Conservation (phyloP, 495 filamentous ascomycete species). For the Podospora australis region DNA sequence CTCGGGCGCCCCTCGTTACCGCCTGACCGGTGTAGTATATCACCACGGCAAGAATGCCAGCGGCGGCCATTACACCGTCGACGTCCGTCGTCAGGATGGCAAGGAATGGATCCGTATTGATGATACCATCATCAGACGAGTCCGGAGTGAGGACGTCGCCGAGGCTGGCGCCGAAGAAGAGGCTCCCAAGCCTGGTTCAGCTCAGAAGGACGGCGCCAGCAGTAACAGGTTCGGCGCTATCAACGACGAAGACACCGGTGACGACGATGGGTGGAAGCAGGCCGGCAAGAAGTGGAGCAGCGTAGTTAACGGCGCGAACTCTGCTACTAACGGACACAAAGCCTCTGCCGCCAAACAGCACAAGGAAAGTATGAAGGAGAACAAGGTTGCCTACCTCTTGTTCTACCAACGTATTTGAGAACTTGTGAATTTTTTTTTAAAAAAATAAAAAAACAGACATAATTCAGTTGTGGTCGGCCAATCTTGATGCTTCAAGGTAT, state of each 20-base stretch:
- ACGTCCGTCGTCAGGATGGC: conserved; percentile 88
- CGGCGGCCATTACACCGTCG: conserved; percentile 94
- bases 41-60: conserved; percentile 95
- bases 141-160: conserved; percentile 84
- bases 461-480: neutral
- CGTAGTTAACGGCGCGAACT: conserved; percentile 51
- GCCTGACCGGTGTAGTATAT: conserved; percentile 86
- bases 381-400: conserved; percentile 92
- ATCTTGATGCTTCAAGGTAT: neutral
- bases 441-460: neutral
- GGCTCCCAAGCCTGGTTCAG: conserved; percentile 52
- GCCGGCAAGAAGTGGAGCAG: conserved; percentile 66
- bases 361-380: conserved; percentile 74
- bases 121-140: conserved; percentile 81
- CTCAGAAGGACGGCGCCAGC: conserved; percentile 34
- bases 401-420: conserved; percentile 78
- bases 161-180: conserved; percentile 78
- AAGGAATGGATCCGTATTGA: conserved; percentile 94
- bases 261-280: conserved; percentile 77
- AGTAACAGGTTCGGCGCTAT: conserved; percentile 65
- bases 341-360: conserved; percentile 50
- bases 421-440: neutral
- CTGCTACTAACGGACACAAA: conserved; percentile 47
- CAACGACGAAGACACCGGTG: conserved; percentile 59
- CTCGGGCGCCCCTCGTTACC: conserved; percentile 65